These are phyloP conservation scores for Boletus rubroflammeus DNA, from an alignment of 768 basidiomycete genomes.

Conservation along the genomic window DNA sequence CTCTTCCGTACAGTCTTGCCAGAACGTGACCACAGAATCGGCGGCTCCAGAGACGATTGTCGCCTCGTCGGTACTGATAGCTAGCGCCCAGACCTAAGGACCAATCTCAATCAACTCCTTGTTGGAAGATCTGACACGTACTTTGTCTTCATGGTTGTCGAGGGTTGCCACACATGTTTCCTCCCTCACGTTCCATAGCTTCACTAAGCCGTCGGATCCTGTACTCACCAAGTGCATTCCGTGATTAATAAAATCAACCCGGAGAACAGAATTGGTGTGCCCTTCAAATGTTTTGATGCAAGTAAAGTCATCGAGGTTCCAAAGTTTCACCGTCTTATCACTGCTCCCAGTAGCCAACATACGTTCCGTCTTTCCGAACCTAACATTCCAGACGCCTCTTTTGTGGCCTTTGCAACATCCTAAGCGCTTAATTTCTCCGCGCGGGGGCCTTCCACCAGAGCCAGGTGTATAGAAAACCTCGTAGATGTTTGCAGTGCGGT, in stretches of 20 bases:
- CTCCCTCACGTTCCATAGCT: constrained; percentile 88
- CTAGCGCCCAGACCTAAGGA: constrained; percentile 92
- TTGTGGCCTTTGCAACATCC: constrained; percentile 96
- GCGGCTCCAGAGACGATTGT: constrained; percentile 92
- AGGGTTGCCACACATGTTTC: constrained; percentile 86
- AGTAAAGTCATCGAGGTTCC: constrained; percentile 90
- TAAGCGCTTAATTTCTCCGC: constrained; percentile 68
- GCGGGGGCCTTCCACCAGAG: constrained; percentile 40
- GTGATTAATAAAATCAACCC: constrained; percentile 84
- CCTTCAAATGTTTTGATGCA: constrained; percentile 98
- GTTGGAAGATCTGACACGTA: constrained; percentile 30
- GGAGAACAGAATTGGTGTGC: constrained; percentile 92
- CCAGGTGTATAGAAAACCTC: constrained; percentile 57
- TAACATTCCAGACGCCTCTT: constrained; percentile 93
- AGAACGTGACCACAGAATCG: constrained; percentile 93
- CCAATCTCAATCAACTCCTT: background rate
- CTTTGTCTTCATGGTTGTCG: constrained; percentile 98
- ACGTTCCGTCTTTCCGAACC: constrained; percentile 79
- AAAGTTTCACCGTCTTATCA: constrained; percentile 91
- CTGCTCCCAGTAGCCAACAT: constrained; percentile 92
- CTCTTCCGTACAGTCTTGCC: constrained; percentile 92
- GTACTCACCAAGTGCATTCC: constrained; percentile 87
- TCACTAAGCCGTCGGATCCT: constrained; percentile 93
- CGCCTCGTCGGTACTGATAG: constrained; percentile 74
- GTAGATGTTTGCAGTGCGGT: constrained; percentile 90